Evolutionary conservation across 495 filamentous ascomycete species (phyloP).

Genomic region (Halenospora varia): DNA sequence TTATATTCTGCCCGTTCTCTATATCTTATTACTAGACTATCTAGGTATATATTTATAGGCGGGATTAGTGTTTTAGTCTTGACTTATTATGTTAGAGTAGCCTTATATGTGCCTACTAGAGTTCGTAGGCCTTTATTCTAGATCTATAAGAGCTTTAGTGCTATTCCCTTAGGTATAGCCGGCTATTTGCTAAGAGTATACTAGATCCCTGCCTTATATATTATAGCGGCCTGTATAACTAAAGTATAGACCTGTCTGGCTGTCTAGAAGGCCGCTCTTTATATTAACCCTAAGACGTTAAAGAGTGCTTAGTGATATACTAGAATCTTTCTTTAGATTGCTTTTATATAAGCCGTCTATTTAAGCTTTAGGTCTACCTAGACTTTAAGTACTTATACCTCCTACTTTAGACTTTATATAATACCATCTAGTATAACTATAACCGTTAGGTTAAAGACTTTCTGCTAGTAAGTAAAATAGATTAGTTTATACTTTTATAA

Average conservation of each 20-base stretch:
- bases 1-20: background rate
- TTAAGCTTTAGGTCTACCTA: background rate
- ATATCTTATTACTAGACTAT: background rate
- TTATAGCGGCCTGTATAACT: background rate
- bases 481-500: conserved; percentile 20
- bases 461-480: conserved; percentile 19
- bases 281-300: background rate
- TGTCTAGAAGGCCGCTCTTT: background rate
- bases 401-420: background rate
- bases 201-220: background rate
- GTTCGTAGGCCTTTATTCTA: background rate
- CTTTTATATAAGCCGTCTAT: background rate
- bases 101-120: background rate
- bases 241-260: background rate
- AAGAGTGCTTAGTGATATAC: background rate
- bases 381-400: background rate
- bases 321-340: background rate
- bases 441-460: background rate
- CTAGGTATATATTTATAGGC: conserved; percentile 1
- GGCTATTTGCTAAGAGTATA: background rate
- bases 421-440: background rate
- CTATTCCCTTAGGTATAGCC: background rate
- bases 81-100: background rate
- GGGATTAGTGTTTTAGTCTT: background rate
- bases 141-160: background rate